Percentiles rank a stretch among this genome's conserved stretches.
These are phyloP conservation scores for Jatropha curcas DNA, from an alignment of 345 rosid species.

Conservation along the genomic window DNA sequence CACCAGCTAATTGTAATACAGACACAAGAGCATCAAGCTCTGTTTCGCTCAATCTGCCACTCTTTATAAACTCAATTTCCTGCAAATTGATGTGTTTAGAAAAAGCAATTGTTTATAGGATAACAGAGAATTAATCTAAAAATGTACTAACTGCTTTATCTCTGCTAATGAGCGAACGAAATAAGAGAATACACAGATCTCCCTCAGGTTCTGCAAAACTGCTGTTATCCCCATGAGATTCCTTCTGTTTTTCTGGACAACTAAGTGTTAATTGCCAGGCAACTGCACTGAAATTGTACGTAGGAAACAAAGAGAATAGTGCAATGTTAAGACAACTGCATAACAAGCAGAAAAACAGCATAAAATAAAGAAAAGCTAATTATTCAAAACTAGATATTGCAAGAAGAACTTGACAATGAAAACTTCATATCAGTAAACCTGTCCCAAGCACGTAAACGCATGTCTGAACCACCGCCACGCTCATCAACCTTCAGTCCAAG, in stretches of 20 bases:
- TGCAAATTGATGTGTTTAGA: conserved; percentile 19
- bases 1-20: conserved; percentile 63
- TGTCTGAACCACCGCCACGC: conserved; percentile 71
- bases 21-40: conserved; percentile 93
- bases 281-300: conserved; percentile 62
- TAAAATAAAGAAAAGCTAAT: not conserved
- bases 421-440: conserved; percentile 42
- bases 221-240: conserved; percentile 32
- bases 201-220: conserved; percentile 38
- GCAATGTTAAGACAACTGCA: not conserved
- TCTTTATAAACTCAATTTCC: conserved; percentile 92
- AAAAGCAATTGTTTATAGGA: not conserved
- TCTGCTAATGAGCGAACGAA: conserved; percentile 65
- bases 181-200: conserved; percentile 74
- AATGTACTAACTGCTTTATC: conserved; percentile 66
- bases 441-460: conserved; percentile 91
- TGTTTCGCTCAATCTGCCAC: conserved; percentile 63
- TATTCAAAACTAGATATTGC: not conserved
- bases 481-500: conserved; percentile 77
- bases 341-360: not conserved
- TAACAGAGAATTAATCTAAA: conserved; percentile 4
- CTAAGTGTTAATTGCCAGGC: conserved; percentile 88
- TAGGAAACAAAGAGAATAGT: conserved; percentile 9
- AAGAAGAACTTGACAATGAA: not conserved
- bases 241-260: conserved; percentile 47